phyloP scores from a whole-genome alignment of 495 filamentous ascomycete genomes.

The Trichocladium antarcticum region DNA sequence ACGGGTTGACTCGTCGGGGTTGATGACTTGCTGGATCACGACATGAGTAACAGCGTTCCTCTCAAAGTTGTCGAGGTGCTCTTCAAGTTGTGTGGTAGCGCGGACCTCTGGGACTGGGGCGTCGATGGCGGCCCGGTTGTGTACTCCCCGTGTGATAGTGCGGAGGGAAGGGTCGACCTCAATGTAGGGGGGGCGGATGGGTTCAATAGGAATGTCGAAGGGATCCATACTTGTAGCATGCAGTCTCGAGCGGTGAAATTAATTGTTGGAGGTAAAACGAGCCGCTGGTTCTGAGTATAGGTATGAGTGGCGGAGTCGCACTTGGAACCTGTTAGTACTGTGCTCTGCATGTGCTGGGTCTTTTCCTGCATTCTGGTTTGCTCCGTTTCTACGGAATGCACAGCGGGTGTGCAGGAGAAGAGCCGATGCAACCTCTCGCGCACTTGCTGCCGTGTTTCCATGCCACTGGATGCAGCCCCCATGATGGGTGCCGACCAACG shows the following conservation, averaged over 20 bases:
- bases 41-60: neutral
- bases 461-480: neutral
- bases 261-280: too few species aligned
- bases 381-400: too few species aligned
- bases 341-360: too few species aligned
- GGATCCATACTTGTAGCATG: neutral
- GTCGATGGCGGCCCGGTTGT: neutral
- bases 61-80: neutral
- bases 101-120: neutral
- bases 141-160: neutral
- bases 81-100: neutral
- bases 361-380: too few species aligned
- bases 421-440: too few species aligned
- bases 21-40: neutral
- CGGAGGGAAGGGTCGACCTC: conserved; percentile 2
- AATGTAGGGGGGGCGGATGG: neutral
- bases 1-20: too few species aligned
- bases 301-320: too few species aligned
- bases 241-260: too few species aligned
- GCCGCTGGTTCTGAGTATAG: too few species aligned
- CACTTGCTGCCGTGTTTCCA: neutral
- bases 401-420: too few species aligned
- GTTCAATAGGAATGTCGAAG: conserved; percentile 3
- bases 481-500: neutral
- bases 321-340: too few species aligned